These are phyloP conservation scores for Kwoniella newhampshirensis DNA, from an alignment of 768 basidiomycete species.

Conservation along the genomic window DNA sequence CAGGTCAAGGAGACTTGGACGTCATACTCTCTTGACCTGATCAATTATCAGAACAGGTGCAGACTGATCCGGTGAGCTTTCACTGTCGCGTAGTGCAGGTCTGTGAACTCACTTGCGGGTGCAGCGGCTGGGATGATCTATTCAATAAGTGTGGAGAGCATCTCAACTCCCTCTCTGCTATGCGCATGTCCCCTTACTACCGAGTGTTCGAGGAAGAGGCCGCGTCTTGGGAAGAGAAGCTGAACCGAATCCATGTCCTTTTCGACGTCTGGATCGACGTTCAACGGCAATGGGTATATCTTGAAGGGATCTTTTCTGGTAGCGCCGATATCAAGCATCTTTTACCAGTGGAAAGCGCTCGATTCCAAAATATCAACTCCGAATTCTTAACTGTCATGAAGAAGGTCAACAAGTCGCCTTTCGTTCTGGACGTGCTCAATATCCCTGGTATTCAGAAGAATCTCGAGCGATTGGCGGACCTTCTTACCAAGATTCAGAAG, in stretches of 20 bases:
- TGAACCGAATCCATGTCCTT: slow-evolving; percentile 92
- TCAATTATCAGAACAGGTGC: slow-evolving; percentile 99
- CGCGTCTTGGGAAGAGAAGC: slow-evolving; percentile 91
- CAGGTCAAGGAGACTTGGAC: slow-evolving; percentile 98
- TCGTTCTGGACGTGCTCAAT: slow-evolving; percentile 94
- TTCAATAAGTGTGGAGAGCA: slow-evolving; percentile 98
- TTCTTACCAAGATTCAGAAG: slow-evolving; percentile 97
- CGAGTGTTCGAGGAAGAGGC: slow-evolving; percentile 64
- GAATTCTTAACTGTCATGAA: slow-evolving; percentile 99
- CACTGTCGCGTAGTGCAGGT: slow-evolving; percentile 54
- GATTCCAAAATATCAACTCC: slow-evolving; percentile 97
- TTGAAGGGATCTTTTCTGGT: slow-evolving; percentile 99
- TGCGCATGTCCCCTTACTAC: slow-evolving; percentile 98
- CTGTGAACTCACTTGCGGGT: background rate
- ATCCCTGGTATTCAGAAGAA: slow-evolving; percentile 96
- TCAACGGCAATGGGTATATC: slow-evolving; percentile 98
- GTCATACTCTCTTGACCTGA: slow-evolving; percentile 88
- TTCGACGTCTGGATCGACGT: slow-evolving; percentile 99
- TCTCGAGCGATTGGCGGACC: slow-evolving; percentile 90
- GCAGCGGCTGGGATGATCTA: slow-evolving; percentile 91
- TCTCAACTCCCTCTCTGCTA: slow-evolving; percentile 88
- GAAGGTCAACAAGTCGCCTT: slow-evolving; percentile 98
- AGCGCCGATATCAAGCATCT: slow-evolving; percentile 99
- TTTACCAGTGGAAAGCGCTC: slow-evolving; percentile 92
- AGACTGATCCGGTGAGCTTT: slow-evolving; percentile 68